Evolutionary conservation across 176 grass and related monocot species (phyloP).

Genomic region (Bothriochloa decipiens): DNA sequence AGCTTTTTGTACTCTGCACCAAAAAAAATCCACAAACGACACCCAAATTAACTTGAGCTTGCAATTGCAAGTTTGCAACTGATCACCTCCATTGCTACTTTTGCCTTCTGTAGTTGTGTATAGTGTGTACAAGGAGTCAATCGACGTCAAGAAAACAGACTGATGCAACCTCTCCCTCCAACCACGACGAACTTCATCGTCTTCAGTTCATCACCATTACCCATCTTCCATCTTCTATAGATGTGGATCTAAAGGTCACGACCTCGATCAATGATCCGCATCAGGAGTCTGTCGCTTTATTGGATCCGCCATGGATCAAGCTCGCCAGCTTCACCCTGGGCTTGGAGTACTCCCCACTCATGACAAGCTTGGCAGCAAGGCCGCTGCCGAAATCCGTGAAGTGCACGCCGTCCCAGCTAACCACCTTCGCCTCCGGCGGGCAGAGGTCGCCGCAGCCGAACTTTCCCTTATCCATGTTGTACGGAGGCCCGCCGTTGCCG

Average conservation of each 20-base stretch:
- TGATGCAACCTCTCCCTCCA: not conserved
- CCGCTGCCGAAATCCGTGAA: constrained; percentile 57
- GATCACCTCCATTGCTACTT: not conserved
- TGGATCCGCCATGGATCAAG: constrained; percentile 55
- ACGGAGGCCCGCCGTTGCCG: constrained; percentile 69
- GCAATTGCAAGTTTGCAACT: constrained; percentile 16
- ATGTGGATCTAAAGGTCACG: constrained; percentile 7
- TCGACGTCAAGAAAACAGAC: constrained; percentile 32
- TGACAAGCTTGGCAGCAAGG: constrained; percentile 38
- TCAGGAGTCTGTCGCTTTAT: constrained; percentile 50
- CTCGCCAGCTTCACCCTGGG: constrained; percentile 54
- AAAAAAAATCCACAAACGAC: too few relatives aligned
- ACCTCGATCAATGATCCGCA: not conserved
- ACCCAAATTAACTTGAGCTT: not conserved
- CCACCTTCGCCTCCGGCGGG: constrained; percentile 42
- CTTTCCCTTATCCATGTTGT: constrained; percentile 53
- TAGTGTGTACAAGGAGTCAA: constrained; percentile 44
- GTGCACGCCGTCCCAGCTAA: constrained; percentile 66
- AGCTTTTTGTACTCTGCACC: constrained; percentile 12
- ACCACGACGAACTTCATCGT: not conserved
- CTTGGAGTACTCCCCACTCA: constrained; percentile 60
- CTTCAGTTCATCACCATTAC: constrained; percentile 15
- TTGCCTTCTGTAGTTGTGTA: constrained; percentile 33
- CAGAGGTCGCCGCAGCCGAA: constrained; percentile 46
- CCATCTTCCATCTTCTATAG: not conserved